Percentiles rank a stretch among this genome's conserved stretches.
Conservation (phyloP, 345 rosid species). For the Gynandropsis gynandra region DNA sequence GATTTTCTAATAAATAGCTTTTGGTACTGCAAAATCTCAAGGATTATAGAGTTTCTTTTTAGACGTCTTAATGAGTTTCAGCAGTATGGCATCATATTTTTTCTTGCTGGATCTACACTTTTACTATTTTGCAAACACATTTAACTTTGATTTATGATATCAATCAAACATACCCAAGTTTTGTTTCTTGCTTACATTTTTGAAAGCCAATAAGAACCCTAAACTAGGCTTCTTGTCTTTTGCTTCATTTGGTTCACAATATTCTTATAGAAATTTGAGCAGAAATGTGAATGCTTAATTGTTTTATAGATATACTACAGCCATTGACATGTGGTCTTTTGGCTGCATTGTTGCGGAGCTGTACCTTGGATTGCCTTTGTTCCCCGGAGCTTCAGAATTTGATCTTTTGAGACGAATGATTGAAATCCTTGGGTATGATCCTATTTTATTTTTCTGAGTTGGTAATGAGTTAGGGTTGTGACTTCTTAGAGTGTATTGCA, state of each 20-base stretch:
- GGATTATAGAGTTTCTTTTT: constrained; percentile 9
- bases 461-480: constrained; percentile 5
- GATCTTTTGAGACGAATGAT: constrained; percentile 91
- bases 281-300: constrained; percentile 36
- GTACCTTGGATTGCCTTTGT: constrained; percentile 91
- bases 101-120: constrained; percentile 13
- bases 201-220: constrained; percentile 2
- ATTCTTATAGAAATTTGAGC: constrained; percentile 5
- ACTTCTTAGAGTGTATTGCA: neutral
- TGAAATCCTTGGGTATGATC: constrained; percentile 75
- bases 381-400: constrained; percentile 99
- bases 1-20: neutral
- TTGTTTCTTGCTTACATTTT: neutral
- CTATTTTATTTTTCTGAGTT: constrained; percentile 12
- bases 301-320: constrained; percentile 76
- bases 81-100: constrained; percentile 9
- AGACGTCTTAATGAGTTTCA: neutral
- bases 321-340: constrained; percentile 99
- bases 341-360: constrained; percentile 99
- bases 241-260: constrained; percentile 6
- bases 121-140: constrained; percentile 3
- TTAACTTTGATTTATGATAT: constrained; percentile 9
- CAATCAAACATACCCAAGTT: constrained; percentile 12
- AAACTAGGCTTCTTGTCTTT: constrained; percentile 3
- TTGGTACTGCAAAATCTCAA: constrained; percentile 13